Base-by-base conservation (phyloP, 371 early-diverging fungal genomes). In the Apophysomyces trapeziformis region DNA sequence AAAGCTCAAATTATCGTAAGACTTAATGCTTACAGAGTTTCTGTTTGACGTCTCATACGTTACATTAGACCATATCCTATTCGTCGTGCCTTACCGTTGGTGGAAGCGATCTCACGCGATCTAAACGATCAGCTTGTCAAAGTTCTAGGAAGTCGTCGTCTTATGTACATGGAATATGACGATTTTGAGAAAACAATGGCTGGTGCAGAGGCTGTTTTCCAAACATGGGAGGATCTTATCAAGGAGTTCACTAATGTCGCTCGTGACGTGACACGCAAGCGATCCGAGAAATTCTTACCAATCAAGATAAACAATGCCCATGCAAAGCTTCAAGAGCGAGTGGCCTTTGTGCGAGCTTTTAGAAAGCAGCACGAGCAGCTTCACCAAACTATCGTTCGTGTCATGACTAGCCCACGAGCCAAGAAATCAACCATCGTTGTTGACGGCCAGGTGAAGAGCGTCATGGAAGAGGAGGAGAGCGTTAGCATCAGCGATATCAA, bases 331-430 rank as follows among this genome's bases (percentile, higher is more conserved):
- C 96, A 97, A 82, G 98, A 99, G 76, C 90, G 99, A 54, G 79
- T 98, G 46, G 75, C 76, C 13, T 98, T 96, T 78, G 89, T 99
- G 12, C 86, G 92, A 39, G 85, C 87, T 65, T 99, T 99, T 80
- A 87, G 99, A 71, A 89, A 91, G 75, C 95, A 95, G 77, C 99
- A 99, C 70, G 97, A 97, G 71, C 96, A 97, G 78, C 90, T 99
- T 36, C 90, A 94, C 70, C 89, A 91, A 71, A 98, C 98, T 7
- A 96, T 99, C 61, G 85, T 92, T 36, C 91, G 91, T 75, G 98
- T 99, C 37, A 96, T 96, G 92, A 83, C 88, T 18, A 85, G 86
- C 57, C 88, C 90, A 60, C 84, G 82, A 57, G 87, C 84, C 26
- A 79, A 85, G 45, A 79, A 76, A 32, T 74, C 80, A 1, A 80